Evolutionary conservation across 805 yeast genomes (phyloP), one percentile per base, ranked within the genome.

Genomic region (Barnettozyma botsteinii): DNA sequence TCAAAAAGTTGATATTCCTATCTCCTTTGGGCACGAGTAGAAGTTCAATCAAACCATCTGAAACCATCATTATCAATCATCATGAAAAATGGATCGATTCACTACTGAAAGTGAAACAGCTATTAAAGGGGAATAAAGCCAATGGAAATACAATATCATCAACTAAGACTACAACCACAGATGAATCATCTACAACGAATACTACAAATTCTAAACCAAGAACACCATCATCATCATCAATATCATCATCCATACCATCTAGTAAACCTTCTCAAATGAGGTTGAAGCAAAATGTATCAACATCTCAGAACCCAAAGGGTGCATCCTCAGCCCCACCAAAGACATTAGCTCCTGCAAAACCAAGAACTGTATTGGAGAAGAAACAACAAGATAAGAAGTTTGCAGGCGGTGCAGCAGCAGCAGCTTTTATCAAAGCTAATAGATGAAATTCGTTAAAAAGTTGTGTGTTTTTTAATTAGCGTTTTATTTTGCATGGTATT

Each of bases 21-120:
- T 57, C 66, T 51, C 62, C 79, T 61, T 39, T 60, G 17, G 21
- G 18, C 4, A 22, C 14, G 5, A 17, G 12, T 8, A 22, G 30
- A 15, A 19, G n/a, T 9, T 9, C 18, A 4, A 24, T 24, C 6
- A 10, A n/a, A 5, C 25, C 15, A 13, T 21, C n/a, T 22, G 12
- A 29, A 6, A 28, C 18, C 11, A 22, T 38, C 2, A 18, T 38
- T 4, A 60, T 75, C 12, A 81, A 81, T 20, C 56, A 55, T 9
- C 58, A 65, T 5, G 69, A 73, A 33, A 72, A 76, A 4, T 83
- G 91, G 91, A 79, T 83, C 12, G 83, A 80, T 35, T 73, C 87
- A 37, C 66, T 83, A 42, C 62, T 83, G 47, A 73, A 73, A 47
- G 85, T 87, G 3, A 79, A 81, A 49, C 77, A 79, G 35, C 52